phyloP scores from a whole-genome alignment of 2,329 filamentous ascomycete species.

The Alternaria dauci region DNA sequence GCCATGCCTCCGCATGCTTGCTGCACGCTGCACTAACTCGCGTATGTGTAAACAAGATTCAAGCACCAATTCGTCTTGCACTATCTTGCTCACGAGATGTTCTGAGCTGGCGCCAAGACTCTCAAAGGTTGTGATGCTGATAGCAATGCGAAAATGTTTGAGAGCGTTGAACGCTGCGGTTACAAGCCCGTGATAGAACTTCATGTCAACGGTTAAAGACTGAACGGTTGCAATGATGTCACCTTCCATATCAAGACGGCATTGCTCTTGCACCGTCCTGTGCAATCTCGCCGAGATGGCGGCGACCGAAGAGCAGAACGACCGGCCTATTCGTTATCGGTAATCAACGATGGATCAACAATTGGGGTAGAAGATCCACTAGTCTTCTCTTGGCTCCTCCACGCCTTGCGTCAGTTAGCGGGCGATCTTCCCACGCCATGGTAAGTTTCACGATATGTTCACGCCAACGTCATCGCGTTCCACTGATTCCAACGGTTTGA shows the following conservation, averaged over 20 bases:
- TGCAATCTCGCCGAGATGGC: conserved; percentile 3
- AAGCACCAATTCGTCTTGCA: neutral
- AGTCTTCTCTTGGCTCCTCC: neutral
- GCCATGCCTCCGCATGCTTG: neutral
- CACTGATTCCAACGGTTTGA: conserved; percentile 5
- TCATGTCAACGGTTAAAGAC: neutral
- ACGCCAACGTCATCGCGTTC: conserved; percentile 16
- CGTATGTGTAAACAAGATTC: neutral
- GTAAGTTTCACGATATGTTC: conserved; percentile 4
- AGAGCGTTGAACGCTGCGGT: neutral
- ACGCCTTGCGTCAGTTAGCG: neutral
- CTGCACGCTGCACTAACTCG: neutral
- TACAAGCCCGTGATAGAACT: neutral
- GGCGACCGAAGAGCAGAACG: neutral
- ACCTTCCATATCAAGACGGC: neutral
- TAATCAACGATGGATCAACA: neutral
- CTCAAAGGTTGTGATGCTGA: neutral
- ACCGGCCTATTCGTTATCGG: neutral
- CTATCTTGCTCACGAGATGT: neutral
- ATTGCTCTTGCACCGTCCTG: neutral
- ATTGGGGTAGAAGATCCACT: neutral
- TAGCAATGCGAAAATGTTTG: neutral
- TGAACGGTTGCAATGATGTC: neutral
- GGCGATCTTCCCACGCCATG: neutral
- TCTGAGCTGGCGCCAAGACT: neutral